Evolutionary conservation across 352 stramenopile genomes (phyloP).

Genomic region (Globisporangium sylvaticum): DNA sequence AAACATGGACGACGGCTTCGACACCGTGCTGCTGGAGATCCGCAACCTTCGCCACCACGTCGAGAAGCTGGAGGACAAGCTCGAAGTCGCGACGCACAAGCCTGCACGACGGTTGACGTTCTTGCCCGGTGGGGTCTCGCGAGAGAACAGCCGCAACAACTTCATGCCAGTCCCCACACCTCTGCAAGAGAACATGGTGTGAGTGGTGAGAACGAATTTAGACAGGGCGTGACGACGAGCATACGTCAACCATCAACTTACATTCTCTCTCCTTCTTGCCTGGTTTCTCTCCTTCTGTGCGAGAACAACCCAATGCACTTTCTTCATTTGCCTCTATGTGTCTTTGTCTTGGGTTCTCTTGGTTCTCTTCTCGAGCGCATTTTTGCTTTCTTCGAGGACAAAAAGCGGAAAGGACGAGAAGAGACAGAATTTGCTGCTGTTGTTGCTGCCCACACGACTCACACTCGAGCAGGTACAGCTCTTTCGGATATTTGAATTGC

Average conservation of each 20-base stretch:
- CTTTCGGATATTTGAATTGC: not conserved
- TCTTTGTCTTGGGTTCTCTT: not conserved
- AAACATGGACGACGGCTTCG: conserved; percentile 36
- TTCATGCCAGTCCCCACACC: conserved; percentile 7
- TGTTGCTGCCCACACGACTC: not conserved
- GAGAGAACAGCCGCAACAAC: conserved; percentile 19
- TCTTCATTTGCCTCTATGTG: conserved; percentile 2
- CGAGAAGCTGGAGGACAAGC: conserved; percentile 44
- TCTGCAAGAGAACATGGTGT: conserved; percentile 15
- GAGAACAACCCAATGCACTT: conserved; percentile 8
- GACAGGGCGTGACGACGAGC: conserved; percentile 6
- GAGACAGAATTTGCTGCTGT: not conserved
- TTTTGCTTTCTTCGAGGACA: not conserved
- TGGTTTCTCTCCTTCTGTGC: not conserved
- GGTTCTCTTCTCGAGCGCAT: not conserved
- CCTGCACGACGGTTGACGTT: conserved; percentile 30
- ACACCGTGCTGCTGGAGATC: conserved; percentile 35
- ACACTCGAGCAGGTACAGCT: not conserved
- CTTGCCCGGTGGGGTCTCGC: conserved; percentile 10
- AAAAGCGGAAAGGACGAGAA: conserved; percentile 5
- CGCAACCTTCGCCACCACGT: conserved; percentile 44
- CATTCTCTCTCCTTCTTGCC: not conserved
- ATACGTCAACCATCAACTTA: not conserved
- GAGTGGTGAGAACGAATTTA: conserved; percentile 3
- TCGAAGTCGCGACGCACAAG: conserved; percentile 38